Conservation (phyloP, 441 rosid species). For the Omphalea diandra region DNA sequence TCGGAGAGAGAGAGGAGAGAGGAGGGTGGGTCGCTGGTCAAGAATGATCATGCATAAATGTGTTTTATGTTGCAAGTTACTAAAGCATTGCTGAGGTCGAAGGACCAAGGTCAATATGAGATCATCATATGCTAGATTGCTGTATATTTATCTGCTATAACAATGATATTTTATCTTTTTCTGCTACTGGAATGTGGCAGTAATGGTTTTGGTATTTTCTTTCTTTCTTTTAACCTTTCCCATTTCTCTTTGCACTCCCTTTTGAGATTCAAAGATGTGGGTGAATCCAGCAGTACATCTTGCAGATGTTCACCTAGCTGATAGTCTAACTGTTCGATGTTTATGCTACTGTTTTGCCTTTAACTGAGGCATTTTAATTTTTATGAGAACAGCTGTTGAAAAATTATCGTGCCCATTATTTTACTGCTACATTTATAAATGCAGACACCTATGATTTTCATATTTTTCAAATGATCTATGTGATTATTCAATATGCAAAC, state of each 20-base stretch:
- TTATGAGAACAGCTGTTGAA: not conserved
- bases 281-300: not conserved
- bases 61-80: too few relatives aligned
- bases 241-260: not conserved
- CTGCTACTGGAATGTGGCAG: not conserved
- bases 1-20: too few relatives aligned
- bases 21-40: too few relatives aligned
- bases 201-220: not conserved
- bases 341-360: conserved; percentile 1
- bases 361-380: not conserved
- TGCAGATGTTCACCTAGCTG: not conserved
- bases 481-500: not conserved
- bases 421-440: not conserved
- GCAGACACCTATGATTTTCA: not conserved
- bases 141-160: not conserved
- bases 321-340: not conserved
- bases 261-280: not conserved
- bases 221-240: not conserved
- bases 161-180: not conserved
- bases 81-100: not conserved
- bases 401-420: not conserved
- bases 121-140: not conserved
- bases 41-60: not conserved
- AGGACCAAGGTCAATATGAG: not conserved
- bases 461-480: not conserved